These are phyloP conservation scores for Boletellus dicymbophilus DNA, from an alignment of 1,284 basidiomycete genomes.

Conservation along the genomic window DNA sequence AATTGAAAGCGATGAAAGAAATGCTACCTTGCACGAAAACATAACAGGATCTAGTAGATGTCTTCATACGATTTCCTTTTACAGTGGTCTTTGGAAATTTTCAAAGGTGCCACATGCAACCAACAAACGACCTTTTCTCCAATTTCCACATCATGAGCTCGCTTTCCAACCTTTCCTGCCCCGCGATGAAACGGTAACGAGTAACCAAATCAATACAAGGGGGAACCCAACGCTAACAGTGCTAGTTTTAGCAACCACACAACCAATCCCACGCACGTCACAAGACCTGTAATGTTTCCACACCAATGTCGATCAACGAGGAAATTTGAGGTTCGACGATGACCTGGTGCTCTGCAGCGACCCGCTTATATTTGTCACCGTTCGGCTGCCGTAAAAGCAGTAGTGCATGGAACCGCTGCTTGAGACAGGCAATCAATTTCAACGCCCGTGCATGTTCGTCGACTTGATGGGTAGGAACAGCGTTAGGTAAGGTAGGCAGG, in stretches of 20 bases:
- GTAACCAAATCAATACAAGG: too few relatives aligned
- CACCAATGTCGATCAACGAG: neutral
- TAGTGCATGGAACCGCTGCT: constrained; percentile 3
- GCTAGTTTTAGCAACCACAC: neutral
- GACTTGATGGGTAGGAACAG: neutral
- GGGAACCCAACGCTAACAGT: too few relatives aligned
- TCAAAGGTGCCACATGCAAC: too few relatives aligned
- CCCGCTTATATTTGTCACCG: constrained; percentile 1
- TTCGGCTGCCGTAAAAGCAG: neutral
- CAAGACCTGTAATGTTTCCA: constrained; percentile 3
- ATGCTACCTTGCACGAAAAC: too few relatives aligned
- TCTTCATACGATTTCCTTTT: too few relatives aligned
- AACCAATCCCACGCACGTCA: neutral
- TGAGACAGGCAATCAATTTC: neutral
- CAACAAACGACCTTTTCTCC: too few relatives aligned
- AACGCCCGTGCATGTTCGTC: neutral
- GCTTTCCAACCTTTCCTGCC: too few relatives aligned
- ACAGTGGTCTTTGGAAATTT: too few relatives aligned
- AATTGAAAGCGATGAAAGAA: too few relatives aligned
- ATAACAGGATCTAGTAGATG: too few relatives aligned
- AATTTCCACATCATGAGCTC: too few relatives aligned
- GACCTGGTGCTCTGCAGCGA: constrained; percentile 4
- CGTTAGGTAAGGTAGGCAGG: neutral
- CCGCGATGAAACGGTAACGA: too few relatives aligned
- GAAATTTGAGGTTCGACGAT: neutral